Base-by-base conservation (phyloP, 106 monocot species). In the Dactylorhiza incarnata region DNA sequence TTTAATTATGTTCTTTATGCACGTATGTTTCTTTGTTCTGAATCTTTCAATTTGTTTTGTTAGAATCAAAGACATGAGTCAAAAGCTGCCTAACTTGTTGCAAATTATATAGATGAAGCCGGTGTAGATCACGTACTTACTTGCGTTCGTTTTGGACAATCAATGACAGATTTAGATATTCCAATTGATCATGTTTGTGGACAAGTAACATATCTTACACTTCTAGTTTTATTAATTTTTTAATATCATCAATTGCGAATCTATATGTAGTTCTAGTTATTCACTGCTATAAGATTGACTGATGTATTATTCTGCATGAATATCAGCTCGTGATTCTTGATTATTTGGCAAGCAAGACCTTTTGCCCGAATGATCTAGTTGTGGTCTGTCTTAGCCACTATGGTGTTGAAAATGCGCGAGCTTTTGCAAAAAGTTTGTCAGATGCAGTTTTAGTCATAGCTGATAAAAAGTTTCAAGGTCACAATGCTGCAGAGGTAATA, bases 381-480 rank as follows among this genome's bases (percentile, higher is more conserved):
- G 95, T 95, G 71, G 95, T 95, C 13, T 95, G 91, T 50, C 95
- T 91, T 62, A 91, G 91, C 83, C 91, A 91, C 54, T 91, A 91
- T 23, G 95, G 95, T 71, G 95, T 95, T 52, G 89, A 91, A 17
- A 85, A 91, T 54, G 95, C 95, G 49, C 91, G 95, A 53, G 91
- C 91, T 48, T 95, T 95, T 83, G 95, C 95, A 13, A 95, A 95
- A 75, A 95, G 91, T 73, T 76, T 95, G 50, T 95, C 95, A 43
- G 95, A 91, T 86, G 95, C 95, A 68, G 91, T 91, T 73, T 75
- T 95, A 66, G 95, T 91, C 19, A 95, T 95, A 78, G 91, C 89
- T 9, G 95, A 95, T 79, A 91, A 95, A 82, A 78, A 91, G 45
- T 85, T 91, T 16, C 89, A 91, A 9, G 86, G 91, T 5, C 95